Base-by-base conservation (phyloP, 176 grass and related monocot species). In the Zoysia japonica region DNA sequence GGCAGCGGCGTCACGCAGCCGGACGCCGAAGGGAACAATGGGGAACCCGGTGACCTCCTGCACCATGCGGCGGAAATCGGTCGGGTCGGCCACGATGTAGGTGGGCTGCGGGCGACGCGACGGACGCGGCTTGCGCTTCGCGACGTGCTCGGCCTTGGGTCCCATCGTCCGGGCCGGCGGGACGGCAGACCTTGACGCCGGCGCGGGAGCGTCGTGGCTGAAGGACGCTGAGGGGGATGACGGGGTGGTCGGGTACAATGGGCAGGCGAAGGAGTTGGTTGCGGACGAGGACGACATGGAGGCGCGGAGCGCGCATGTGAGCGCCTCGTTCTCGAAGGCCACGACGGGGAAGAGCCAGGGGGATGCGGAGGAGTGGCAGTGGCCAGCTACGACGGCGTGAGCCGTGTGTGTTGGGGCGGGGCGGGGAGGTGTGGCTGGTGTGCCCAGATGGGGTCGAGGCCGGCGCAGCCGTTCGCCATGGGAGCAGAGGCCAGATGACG, bases 51-150 rank as follows among this genome's bases (percentile, higher is more conserved):
- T 90, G 69, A 80, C 52, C 84, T 87, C 79, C 79, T 90, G 88
- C 66, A 90, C 88, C 84, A 87, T 83, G 75, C 84, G 84, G 73
- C 39, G 68, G 89, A 88, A 91, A 72, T 88, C 46, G 61, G 85
- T 61, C 3, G 85, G 85, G 52, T 74, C 85, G 67, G 89, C 67
- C 60, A 4, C 62, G 76, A 87, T 86, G 84, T 86, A 90, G 38
- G 84, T 90, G 54, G 74, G 63, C 20, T 19, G 79, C 79, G 72
- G 17, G 67, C 88, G 88, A 42, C 75, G 68, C 6, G 88, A 90
- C 40, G 36, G 40, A 3, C 80, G 80, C 3, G 55, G 47, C 89
- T 77, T 72, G 38, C 78, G 52, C 82, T 84, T 85, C 38, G 61
- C 20, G 61, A 85, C 85, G 78, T 85, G 77, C 11, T 77, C 82